Percentiles rank a stretch among this genome's conserved stretches.
phyloP scores from a whole-genome alignment of 164 flowering plant species.

The Umbilicus rupestris region DNA sequence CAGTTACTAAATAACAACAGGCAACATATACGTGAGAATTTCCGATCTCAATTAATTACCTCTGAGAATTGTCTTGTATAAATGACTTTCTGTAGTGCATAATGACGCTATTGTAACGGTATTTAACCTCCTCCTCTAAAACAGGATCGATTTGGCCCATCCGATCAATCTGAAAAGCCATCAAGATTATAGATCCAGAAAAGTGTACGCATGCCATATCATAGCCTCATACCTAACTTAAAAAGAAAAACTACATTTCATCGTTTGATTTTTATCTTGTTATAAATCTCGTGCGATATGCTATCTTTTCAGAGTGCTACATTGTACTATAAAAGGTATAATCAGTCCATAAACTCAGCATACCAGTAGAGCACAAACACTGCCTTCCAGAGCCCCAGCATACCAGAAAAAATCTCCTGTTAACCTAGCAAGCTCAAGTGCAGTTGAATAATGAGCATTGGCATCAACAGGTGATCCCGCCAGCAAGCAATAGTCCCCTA shows the following conservation, averaged over 20 bases:
- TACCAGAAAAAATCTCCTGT: conserved; percentile 96
- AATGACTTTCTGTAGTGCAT: conserved; percentile 82
- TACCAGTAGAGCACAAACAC: conserved; percentile 96
- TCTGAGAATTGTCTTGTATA: conserved; percentile 88
- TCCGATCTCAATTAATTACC: conserved; percentile 30
- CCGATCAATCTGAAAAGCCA: conserved; percentile 52
- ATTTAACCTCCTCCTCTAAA: conserved; percentile 83
- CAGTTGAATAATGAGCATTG: conserved; percentile 94
- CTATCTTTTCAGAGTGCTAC: not conserved
- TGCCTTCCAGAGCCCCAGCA: conserved; percentile 98
- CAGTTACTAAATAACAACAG: not conserved
- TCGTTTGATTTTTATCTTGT: not conserved
- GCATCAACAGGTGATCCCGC: conserved; percentile 99
- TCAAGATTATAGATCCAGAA: not conserved
- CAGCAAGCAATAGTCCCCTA: conserved; percentile 93
- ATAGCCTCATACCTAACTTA: not conserved
- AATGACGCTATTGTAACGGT: conserved; percentile 78
- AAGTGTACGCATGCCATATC: not conserved
- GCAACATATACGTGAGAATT: not conserved
- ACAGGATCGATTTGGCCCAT: conserved; percentile 63
- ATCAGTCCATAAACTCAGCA: not conserved
- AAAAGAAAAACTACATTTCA: not conserved
- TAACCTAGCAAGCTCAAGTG: conserved; percentile 85
- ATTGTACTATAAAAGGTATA: not conserved
- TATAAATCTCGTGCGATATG: not conserved